A percentile compares a stretch with the other conserved stretches of the same genome.
Conservation (phyloP, 2,329 filamentous ascomycete species). For the Colletotrichum simmondsii region DNA sequence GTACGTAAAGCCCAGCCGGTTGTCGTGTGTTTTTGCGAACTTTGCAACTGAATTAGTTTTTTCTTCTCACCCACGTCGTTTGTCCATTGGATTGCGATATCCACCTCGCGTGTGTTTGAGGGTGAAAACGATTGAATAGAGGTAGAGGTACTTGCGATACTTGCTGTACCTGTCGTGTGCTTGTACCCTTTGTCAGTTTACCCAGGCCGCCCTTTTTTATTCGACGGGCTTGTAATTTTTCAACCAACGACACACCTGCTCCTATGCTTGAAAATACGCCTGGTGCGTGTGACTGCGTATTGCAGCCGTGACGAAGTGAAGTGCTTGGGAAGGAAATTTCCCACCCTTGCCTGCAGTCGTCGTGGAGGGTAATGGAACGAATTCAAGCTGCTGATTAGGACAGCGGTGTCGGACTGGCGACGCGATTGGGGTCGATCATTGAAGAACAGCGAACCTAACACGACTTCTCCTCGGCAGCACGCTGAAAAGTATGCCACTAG, state of each 20-base stretch:
- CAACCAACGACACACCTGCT: not conserved
- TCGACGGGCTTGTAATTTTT: not conserved
- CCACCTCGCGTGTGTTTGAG: slow-evolving; percentile 16
- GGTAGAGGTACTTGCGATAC: slow-evolving; percentile 30
- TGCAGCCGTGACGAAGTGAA: slow-evolving; percentile 21
- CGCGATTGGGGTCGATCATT: not conserved
- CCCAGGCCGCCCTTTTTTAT: slow-evolving; percentile 1
- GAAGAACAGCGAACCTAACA: not conserved
- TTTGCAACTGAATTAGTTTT: slow-evolving; percentile 22
- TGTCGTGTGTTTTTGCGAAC: slow-evolving; percentile 23
- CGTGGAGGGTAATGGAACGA: slow-evolving; percentile 21
- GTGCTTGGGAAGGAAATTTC: not conserved
- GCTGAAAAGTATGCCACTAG: not conserved
- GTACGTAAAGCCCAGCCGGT: slow-evolving; percentile 36
- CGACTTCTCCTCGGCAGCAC: slow-evolving; percentile 2
- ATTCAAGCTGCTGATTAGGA: not conserved
- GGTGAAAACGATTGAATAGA: not conserved
- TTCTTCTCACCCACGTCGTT: slow-evolving; percentile 14
- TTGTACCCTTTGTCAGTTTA: slow-evolving; percentile 11
- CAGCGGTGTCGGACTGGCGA: not conserved
- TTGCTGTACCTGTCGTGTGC: not conserved
- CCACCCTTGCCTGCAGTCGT: slow-evolving; percentile 9
- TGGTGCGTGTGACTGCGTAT: slow-evolving; percentile 23
- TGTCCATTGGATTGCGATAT: slow-evolving; percentile 20
- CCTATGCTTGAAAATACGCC: not conserved